Evolutionary conservation across 768 basidiomycete species (phyloP).

Genomic region (Coprinopsis strossmayeri): DNA sequence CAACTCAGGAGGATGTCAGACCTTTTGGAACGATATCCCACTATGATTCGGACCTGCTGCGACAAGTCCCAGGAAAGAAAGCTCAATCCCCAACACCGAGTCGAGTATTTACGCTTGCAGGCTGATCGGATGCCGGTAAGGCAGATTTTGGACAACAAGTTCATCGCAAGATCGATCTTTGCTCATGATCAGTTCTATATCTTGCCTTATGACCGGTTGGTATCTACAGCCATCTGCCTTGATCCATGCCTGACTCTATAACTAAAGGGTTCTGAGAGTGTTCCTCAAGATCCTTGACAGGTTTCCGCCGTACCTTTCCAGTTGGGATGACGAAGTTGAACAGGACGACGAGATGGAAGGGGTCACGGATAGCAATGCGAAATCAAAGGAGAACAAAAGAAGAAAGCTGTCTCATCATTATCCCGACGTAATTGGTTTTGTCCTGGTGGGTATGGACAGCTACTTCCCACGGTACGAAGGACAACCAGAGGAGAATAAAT

Average conservation of each 20-base stretch:
- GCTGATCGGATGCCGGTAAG: conserved; percentile 13
- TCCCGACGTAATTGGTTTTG: conserved; percentile 11
- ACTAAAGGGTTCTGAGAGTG: conserved; percentile 14
- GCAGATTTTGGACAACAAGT: conserved; percentile 13
- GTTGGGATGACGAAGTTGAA: not conserved
- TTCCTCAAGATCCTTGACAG: conserved; percentile 19
- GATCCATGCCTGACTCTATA: not conserved
- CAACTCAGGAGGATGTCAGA: conserved; percentile 18
- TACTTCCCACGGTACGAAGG: conserved; percentile 2
- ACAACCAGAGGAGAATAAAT: not conserved
- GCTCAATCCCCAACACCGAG: conserved; percentile 14
- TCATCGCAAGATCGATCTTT: conserved; percentile 15
- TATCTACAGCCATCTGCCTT: not conserved
- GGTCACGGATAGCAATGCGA: not conserved
- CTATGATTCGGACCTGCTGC: conserved; percentile 12
- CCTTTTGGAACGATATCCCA: conserved; percentile 15
- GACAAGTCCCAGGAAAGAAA: conserved; percentile 15
- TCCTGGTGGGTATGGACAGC: conserved; percentile 12
- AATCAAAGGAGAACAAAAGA: not conserved
- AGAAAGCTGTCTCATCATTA: conserved; percentile 9
- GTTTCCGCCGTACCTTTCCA: conserved; percentile 7
- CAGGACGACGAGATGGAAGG: not conserved
- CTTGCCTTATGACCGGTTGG: conserved; percentile 21
- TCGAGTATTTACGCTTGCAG: conserved; percentile 9
- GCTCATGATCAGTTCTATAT: conserved; percentile 15